phyloP scores from a whole-genome alignment of 2,329 filamentous ascomycete genomes.

The Pseudogymnoascus sp. region DNA sequence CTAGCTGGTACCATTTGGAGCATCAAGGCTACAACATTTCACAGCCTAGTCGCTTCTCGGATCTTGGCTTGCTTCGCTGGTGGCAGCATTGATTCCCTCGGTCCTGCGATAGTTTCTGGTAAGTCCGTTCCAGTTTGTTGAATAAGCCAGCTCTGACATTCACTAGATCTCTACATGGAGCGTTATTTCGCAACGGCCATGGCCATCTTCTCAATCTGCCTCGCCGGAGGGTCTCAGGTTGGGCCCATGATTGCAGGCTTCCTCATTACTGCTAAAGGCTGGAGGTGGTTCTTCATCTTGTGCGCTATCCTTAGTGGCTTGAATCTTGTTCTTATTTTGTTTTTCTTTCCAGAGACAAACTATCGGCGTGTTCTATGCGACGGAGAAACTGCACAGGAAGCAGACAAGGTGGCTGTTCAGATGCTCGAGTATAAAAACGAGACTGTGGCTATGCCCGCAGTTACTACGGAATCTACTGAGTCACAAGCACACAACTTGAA shows the following conservation, averaged over 20 bases:
- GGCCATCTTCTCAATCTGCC: conserved; percentile 28
- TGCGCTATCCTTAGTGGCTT: conserved; percentile 27
- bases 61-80: conserved; percentile 28
- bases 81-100: conserved; percentile 26
- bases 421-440: conserved; percentile 14
- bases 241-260: conserved; percentile 31
- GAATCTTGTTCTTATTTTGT: conserved; percentile 27
- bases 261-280: conserved; percentile 28
- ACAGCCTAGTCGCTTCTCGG: conserved; percentile 28
- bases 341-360: conserved; percentile 31
- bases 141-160: not conserved
- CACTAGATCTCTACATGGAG: not conserved
- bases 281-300: conserved; percentile 33
- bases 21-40: conserved; percentile 25
- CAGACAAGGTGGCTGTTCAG: conserved; percentile 18
- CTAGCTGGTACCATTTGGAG: conserved; percentile 28
- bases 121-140: not conserved
- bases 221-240: conserved; percentile 30
- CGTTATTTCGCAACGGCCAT: conserved; percentile 21
- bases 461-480: conserved; percentile 16
- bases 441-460: not conserved
- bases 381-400: conserved; percentile 21
- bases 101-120: conserved; percentile 29
- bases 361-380: conserved; percentile 23
- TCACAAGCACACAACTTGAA: conserved; percentile 13